These are phyloP conservation scores for Talaromyces sp. DNA, from an alignment of 2,329 filamentous ascomycete genomes.

Conservation along the genomic window DNA sequence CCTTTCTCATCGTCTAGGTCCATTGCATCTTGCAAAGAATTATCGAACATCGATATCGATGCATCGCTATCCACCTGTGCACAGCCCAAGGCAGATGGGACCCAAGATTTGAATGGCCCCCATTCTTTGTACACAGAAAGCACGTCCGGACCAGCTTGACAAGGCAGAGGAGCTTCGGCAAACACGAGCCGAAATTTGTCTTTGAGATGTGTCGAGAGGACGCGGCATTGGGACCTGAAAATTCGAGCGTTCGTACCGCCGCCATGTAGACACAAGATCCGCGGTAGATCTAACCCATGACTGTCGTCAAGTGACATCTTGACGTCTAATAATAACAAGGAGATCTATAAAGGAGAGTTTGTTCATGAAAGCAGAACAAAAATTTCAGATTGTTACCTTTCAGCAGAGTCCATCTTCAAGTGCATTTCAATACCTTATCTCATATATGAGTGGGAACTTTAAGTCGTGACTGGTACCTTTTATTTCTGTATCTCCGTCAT, in stretches of 20 bases:
- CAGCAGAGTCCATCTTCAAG: not conserved
- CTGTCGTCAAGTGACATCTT: slow-evolving; percentile 1
- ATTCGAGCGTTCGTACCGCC: slow-evolving; percentile 67
- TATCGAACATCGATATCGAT: slow-evolving; percentile 38
- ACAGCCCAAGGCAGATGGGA: slow-evolving; percentile 59
- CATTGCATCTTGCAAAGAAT: slow-evolving; percentile 33
- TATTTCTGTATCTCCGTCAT: not conserved
- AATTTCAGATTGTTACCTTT: not conserved
- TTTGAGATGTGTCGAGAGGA: slow-evolving; percentile 46
- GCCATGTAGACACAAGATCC: slow-evolving; percentile 74
- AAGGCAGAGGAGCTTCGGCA: slow-evolving; percentile 63
- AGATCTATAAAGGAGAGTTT: not conserved
- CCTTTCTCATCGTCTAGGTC: slow-evolving; percentile 44
- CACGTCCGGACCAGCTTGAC: slow-evolving; percentile 58
- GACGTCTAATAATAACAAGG: not conserved
- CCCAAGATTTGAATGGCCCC: slow-evolving; percentile 61
- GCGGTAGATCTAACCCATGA: slow-evolving; percentile 38
- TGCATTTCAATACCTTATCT: not conserved
- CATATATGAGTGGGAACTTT: not conserved
- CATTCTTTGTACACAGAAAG: slow-evolving; percentile 59
- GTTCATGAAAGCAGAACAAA: not conserved
- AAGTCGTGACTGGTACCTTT: not conserved
- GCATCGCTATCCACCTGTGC: slow-evolving; percentile 45
- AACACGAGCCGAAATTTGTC: slow-evolving; percentile 66
- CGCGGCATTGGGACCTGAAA: slow-evolving; percentile 64